These are phyloP conservation scores for Hibiscus mutabilis DNA, from an alignment of 345 rosid species.

Conservation along the genomic window DNA sequence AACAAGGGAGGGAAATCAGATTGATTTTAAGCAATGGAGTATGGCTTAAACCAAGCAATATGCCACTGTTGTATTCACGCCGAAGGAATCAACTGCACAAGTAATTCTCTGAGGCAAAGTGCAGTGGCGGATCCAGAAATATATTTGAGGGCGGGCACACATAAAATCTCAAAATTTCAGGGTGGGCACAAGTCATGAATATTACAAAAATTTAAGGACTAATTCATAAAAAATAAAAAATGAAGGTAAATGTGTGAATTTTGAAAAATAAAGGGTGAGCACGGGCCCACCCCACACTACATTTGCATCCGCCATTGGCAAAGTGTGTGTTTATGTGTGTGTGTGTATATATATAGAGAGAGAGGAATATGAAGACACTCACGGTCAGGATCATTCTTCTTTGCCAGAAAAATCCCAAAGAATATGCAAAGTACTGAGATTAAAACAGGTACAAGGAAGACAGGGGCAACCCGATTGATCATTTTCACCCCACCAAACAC, in stretches of 20 bases:
- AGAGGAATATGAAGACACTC: slow-evolving; percentile 21
- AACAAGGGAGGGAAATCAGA: background rate
- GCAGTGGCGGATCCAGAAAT: no score
- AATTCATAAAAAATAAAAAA: no score
- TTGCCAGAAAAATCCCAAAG: slow-evolving; percentile 63
- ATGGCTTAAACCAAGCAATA: background rate
- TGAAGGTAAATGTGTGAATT: no score
- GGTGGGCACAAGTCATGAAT: no score
- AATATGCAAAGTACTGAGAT: slow-evolving; percentile 87
- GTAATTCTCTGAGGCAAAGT: background rate
- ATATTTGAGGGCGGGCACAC: no score
- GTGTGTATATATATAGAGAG: background rate
- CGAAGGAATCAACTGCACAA: background rate
- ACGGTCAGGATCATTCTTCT: slow-evolving; percentile 67
- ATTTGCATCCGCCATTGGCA: no score
- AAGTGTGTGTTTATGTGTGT: background rate
- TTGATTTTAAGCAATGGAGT: background rate
- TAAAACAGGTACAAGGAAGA: slow-evolving; percentile 86
- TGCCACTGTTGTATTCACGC: background rate
- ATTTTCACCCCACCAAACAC: slow-evolving; percentile 99
- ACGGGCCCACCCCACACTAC: no score
- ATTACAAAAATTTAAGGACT: no score
- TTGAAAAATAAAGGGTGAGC: no score
- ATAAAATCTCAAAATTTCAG: no score
- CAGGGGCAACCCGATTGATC: slow-evolving; percentile 98